A percentile compares a stretch with the other conserved stretches of the same genome.
These are phyloP conservation scores for Collybiopsis confluens DNA, from an alignment of 768 basidiomycete genomes.

Conservation along the genomic window DNA sequence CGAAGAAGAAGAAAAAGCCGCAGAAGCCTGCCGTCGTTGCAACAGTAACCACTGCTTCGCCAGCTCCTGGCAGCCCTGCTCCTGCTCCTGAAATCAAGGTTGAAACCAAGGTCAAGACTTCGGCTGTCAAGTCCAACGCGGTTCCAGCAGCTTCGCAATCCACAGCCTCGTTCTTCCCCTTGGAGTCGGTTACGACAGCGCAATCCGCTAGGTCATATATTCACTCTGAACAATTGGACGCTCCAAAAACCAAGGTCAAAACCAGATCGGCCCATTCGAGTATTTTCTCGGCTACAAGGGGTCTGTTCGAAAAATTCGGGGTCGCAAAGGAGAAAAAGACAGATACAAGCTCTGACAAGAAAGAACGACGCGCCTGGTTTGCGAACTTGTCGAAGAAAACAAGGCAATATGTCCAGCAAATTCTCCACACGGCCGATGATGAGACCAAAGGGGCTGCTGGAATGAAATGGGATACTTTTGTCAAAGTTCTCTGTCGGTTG, in stretches of 20 bases:
- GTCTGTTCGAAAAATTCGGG: constrained; percentile 50
- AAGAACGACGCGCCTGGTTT: constrained; percentile 48
- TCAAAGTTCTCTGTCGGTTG: constrained; percentile 45
- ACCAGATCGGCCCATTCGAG: constrained; percentile 58
- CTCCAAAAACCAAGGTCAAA: constrained; percentile 64
- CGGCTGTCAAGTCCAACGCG: constrained; percentile 16
- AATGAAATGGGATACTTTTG: constrained; percentile 79
- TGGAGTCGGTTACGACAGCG: constrained; percentile 41
- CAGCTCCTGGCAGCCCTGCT: constrained; percentile 9
- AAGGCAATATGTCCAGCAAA: constrained; percentile 55
- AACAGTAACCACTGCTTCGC: constrained; percentile 14
- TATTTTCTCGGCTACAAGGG: constrained; percentile 36
- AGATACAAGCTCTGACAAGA: constrained; percentile 24
- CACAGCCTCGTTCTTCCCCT: constrained; percentile 36
- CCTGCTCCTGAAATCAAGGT: constrained; percentile 11
- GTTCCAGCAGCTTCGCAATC: constrained; percentile 14
- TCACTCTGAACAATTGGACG: constrained; percentile 41
- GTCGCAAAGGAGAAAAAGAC: constrained; percentile 33
- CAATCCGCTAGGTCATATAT: constrained; percentile 73
- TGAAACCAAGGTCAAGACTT: too few relatives aligned
- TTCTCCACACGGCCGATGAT: constrained; percentile 53
- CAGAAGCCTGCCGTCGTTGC: constrained; percentile 22
- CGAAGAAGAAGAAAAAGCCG: constrained; percentile 60
- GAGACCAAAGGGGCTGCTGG: constrained; percentile 48
- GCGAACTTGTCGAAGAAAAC: constrained; percentile 57